Evolutionary conservation across 257 asterid genomes (phyloP), one percentile per base, ranked within the genome.

Genomic region (Striga asiatica): DNA sequence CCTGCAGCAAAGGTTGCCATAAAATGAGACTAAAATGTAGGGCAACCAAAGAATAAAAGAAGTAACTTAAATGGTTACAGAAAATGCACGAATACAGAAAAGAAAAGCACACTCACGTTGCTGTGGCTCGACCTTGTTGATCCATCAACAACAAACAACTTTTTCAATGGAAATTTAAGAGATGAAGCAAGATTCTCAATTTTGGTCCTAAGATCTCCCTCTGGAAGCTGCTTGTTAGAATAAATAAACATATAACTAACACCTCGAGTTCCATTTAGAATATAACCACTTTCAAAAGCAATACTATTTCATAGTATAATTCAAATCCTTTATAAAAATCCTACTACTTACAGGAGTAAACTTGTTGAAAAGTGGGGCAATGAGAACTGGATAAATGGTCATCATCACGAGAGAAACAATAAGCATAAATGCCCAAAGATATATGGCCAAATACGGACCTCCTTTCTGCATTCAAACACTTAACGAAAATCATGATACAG

Each of bases 81-180:
- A 54, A 47, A 46, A 16, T 23, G 54, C 48, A 58, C 22, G 16
- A 37, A 28, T 43, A 32, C 12, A 41, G 28, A 54, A 9, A 57
- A 41, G 27, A 7, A 48, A 23, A 39, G 65, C 45, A 37, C 56
- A 47, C 97, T 84, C 72, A 92, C 97, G 73, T 92, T 92, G 81
- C 98, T 92, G 31, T 92, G 98, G 80, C 97, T 92, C 1, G 98
- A 92, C 71, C 97, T 84, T 52, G 98, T 92, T 31, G 98, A 92
- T 65, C 98, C 98, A 84, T 92, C 98, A 79, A 92, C 81, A 20
- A 92, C 97, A 13, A 92, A 88, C 77, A 92, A 72, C 66, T 84
- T 92, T 87, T 77, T 88, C 65, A 92, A 65, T 37, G 98, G 98
- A 67, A 92, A 92, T 57, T 78, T 75, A 46, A 92, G 93, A 39